phyloP scores from a whole-genome alignment of 306 rosid genomes.

The Castanea crenata region DNA sequence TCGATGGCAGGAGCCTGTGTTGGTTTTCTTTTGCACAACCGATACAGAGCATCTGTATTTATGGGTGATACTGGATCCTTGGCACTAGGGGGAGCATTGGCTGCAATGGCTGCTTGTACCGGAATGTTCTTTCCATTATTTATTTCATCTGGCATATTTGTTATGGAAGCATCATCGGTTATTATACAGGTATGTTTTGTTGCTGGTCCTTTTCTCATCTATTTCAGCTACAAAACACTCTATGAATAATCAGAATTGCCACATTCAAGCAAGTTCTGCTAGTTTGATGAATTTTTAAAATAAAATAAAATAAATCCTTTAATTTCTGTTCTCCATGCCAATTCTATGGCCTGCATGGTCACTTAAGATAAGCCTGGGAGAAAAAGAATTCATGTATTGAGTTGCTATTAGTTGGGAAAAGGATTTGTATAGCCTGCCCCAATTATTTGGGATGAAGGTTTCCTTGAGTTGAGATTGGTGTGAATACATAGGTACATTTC shows the following conservation, averaged over 20 bases:
- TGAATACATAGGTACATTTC: too few relatives aligned
- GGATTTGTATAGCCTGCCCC: too few relatives aligned
- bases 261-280: not conserved
- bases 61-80: constrained; percentile 93
- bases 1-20: constrained; percentile 99
- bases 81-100: constrained; percentile 92
- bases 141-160: constrained; percentile 70
- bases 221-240: not conserved
- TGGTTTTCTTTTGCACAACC: constrained; percentile 93
- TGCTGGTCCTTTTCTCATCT: constrained; percentile 5
- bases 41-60: constrained; percentile 79
- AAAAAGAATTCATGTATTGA: too few relatives aligned
- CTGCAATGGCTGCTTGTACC: constrained; percentile 93
- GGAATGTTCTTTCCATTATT: constrained; percentile 95
- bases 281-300: not conserved
- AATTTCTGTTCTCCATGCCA: too few relatives aligned
- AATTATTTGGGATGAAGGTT: too few relatives aligned
- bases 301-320: too few relatives aligned
- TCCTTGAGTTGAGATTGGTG: too few relatives aligned
- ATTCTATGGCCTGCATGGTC: too few relatives aligned
- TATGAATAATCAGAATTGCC: not conserved
- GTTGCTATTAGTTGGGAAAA: too few relatives aligned
- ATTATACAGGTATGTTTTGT: constrained; percentile 60
- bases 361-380: too few relatives aligned
- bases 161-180: constrained; percentile 68